Evolutionary conservation across 805 yeast species (phyloP).

Genomic region (Starmerella riodocensis): DNA sequence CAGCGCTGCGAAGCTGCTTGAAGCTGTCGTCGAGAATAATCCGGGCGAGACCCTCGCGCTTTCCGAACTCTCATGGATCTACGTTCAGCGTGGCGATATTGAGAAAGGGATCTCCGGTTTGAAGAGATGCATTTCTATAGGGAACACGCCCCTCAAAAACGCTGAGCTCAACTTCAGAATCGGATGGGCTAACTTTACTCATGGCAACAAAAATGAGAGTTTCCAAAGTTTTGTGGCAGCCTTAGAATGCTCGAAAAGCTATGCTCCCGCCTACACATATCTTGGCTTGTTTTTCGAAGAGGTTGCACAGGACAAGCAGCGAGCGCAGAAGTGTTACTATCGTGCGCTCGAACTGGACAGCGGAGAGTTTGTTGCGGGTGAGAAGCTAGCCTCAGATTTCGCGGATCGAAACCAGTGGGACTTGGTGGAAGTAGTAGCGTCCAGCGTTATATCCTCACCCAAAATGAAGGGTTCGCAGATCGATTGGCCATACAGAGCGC

Average conservation of each 20-base stretch:
- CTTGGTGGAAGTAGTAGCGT: constrained; percentile 61
- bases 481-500: constrained; percentile 75
- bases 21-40: constrained; percentile 35
- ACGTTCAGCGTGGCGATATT: constrained; percentile 40
- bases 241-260: constrained; percentile 47
- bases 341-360: constrained; percentile 81
- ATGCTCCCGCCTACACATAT: constrained; percentile 70
- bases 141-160: constrained; percentile 24
- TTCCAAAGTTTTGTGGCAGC: constrained; percentile 44
- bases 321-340: constrained; percentile 77
- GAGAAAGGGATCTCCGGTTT: constrained; percentile 36
- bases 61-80: constrained; percentile 69
- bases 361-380: constrained; percentile 62
- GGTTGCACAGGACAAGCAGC: constrained; percentile 41
- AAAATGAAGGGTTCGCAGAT: constrained; percentile 19
- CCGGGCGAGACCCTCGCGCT: constrained; percentile 49
- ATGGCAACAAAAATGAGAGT: constrained; percentile 32
- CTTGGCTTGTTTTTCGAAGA: constrained; percentile 62
- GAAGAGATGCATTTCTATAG: constrained; percentile 37
- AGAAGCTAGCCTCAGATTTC: constrained; percentile 55
- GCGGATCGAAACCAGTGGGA: constrained; percentile 67
- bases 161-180: constrained; percentile 60
- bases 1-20: constrained; percentile 43
- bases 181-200: constrained; percentile 45
- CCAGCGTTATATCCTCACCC: constrained; percentile 51